These are phyloP conservation scores for Aspergillus nidulans DNA, from an alignment of 495 filamentous ascomycete genomes.

Conservation along the genomic window DNA sequence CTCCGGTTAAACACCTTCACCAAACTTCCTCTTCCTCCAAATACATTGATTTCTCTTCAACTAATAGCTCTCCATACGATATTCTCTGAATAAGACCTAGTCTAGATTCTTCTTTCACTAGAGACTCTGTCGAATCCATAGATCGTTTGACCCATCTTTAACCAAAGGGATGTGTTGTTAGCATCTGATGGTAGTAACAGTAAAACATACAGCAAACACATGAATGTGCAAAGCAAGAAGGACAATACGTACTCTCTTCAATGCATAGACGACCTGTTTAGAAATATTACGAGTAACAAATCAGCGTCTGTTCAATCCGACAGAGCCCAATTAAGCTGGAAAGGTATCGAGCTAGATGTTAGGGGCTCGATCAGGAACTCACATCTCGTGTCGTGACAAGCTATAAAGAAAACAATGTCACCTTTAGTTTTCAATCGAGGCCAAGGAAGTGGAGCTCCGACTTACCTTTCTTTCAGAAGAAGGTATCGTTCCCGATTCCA, in stretches of 20 bases:
- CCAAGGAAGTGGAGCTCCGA: not conserved
- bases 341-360: not conserved
- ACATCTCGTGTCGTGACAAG: slow-evolving; percentile 62
- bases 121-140: slow-evolving; percentile 11
- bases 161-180: not conserved
- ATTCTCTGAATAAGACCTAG: too few species aligned
- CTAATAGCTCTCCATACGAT: too few species aligned
- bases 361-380: slow-evolving; percentile 22
- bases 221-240: not conserved
- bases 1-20: too few species aligned
- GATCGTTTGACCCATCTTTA: slow-evolving; percentile 16
- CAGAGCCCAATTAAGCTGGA: not conserved
- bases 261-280: slow-evolving; percentile 56
- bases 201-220: not conserved
- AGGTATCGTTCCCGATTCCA: slow-evolving; percentile 10
- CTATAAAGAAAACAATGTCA: slow-evolving; percentile 1
- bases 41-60: too few species aligned
- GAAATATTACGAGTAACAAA: not conserved
- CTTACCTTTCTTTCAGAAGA: slow-evolving; percentile 16
- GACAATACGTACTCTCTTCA: slow-evolving; percentile 39
- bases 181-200: not conserved
- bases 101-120: not conserved
- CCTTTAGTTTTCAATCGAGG: not conserved
- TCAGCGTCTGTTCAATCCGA: not conserved
- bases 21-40: too few species aligned